Conservation (phyloP, 176 grass and related monocot species). For the Dendrocalamus sinicus region DNA sequence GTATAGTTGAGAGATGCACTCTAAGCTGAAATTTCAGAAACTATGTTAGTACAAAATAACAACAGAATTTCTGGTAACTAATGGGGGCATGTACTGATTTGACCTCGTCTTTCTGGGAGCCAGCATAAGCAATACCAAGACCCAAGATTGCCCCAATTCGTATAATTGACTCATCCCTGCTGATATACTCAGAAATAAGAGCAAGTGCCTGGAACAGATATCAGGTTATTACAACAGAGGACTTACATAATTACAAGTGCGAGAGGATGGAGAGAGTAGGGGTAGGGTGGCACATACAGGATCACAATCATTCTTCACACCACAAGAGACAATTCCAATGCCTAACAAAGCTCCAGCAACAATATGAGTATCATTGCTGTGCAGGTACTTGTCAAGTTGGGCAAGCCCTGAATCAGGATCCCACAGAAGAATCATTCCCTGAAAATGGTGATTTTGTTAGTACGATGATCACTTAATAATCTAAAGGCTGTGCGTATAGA, state of each 20-base stretch:
- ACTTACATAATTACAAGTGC: background rate
- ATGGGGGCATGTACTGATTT: background rate
- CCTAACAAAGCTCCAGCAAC: slow-evolving; percentile 74
- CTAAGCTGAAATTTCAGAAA: slow-evolving; percentile 63
- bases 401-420: slow-evolving; percentile 70
- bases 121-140: slow-evolving; percentile 82
- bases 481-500: background rate
- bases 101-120: slow-evolving; percentile 77
- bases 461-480: slow-evolving; percentile 14
- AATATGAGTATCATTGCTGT: slow-evolving; percentile 75
- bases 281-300: slow-evolving; percentile 48
- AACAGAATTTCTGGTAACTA: background rate
- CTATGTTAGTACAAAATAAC: slow-evolving; percentile 39
- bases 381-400: slow-evolving; percentile 75
- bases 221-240: background rate
- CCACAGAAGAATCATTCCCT: slow-evolving; percentile 80
- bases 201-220: slow-evolving; percentile 58
- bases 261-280: background rate
- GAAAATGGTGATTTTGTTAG: slow-evolving; percentile 7
- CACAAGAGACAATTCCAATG: slow-evolving; percentile 71
- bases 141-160: slow-evolving; percentile 76
- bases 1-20: slow-evolving; percentile 64
- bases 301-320: slow-evolving; percentile 79
- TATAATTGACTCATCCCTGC: slow-evolving; percentile 63
- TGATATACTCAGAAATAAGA: slow-evolving; percentile 67